Base-by-base conservation (phyloP, 495 filamentous ascomycete genomes). In the Talaromyces adpressus region DNA sequence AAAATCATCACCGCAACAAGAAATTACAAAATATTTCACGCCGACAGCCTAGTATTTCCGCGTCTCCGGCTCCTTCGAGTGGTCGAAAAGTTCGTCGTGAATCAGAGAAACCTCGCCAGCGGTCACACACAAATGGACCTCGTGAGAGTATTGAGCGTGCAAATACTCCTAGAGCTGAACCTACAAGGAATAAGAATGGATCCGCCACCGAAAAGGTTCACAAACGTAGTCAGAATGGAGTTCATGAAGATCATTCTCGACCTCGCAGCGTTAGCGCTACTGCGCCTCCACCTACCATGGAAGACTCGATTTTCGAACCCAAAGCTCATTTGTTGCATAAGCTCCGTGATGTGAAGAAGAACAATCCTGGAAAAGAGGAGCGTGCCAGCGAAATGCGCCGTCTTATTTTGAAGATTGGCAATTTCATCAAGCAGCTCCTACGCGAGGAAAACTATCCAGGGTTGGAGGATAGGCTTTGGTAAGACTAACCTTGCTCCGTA, bases 1-100 rank as follows among this genome's bases (percentile, higher is more conserved):
- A 92, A 65, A 94, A 93, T 62, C 91, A 94, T 68, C 90, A 94
- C 71, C 87, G 91, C 34, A 93, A 92, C 75, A 91, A 90, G 71
- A 91, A 91, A 72, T 20, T 66, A 59, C 25, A 63, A 65, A 70
- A 75, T 54, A 69, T 75, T 32, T 58, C 74, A 62, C 67, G 75
- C n/a, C 74, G 72, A 58, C 78, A 76, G 56, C 68, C 69, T 14
- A 80, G 77, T 63, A 73, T 82, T 6, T 85, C 82, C 9, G 80
- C 81, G n/a, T 83, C 80, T 25, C 82, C 82, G 9, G 82, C 81
- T 4, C 82, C 82, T 51, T 78, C 79, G 5, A 66, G 70, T 27
- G 70, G 71, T 23, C 80, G 77, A 41, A 82, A 81, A 62, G 73
- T 72, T 16, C 76, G 81, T 36, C 79, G 82, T 20, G 82, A 84